Conservation (phyloP, 2,329 filamentous ascomycete species). For the Fusarium begoniae region DNA sequence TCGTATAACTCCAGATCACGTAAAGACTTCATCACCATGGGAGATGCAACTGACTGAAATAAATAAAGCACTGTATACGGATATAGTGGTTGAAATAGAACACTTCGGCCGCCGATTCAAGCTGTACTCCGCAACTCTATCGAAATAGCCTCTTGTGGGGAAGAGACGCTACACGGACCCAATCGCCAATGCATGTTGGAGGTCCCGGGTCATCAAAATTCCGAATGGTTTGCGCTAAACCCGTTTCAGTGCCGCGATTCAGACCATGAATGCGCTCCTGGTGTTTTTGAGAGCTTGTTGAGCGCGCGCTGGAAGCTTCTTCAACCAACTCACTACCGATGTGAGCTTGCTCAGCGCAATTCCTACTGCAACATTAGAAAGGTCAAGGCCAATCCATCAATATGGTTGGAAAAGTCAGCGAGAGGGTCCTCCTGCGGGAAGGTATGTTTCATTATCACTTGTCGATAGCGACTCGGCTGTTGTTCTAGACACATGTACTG, state of each 20-base stretch:
- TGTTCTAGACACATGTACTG: slow-evolving; percentile 34
- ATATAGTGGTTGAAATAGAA: background rate
- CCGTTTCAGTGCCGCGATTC: slow-evolving; percentile 25
- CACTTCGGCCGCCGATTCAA: background rate
- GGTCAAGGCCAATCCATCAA: slow-evolving; percentile 26
- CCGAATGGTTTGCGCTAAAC: slow-evolving; percentile 24
- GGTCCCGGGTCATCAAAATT: slow-evolving; percentile 27
- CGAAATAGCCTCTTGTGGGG: background rate
- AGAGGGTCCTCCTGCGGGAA: slow-evolving; percentile 70
- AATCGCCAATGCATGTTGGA: background rate
- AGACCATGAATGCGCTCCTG: slow-evolving; percentile 37
- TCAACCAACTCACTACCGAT: slow-evolving; percentile 31
- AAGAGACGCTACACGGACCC: background rate
- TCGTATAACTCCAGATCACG: background rate
- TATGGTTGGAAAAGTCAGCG: slow-evolving; percentile 73
- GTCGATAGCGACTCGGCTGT: slow-evolving; percentile 8
- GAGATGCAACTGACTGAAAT: background rate
- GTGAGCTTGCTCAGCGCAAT: slow-evolving; percentile 31
- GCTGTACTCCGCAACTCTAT: background rate
- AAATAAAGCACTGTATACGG: background rate
- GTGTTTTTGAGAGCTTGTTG: slow-evolving; percentile 39
- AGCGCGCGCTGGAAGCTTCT: slow-evolving; percentile 28
- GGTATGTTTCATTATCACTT: slow-evolving; percentile 50
- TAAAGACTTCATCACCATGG: background rate
- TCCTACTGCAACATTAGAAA: slow-evolving; percentile 25